These are phyloP conservation scores for Hondaea fermentalgiana DNA, from an alignment of 108 stramenopile species.

Conservation along the genomic window DNA sequence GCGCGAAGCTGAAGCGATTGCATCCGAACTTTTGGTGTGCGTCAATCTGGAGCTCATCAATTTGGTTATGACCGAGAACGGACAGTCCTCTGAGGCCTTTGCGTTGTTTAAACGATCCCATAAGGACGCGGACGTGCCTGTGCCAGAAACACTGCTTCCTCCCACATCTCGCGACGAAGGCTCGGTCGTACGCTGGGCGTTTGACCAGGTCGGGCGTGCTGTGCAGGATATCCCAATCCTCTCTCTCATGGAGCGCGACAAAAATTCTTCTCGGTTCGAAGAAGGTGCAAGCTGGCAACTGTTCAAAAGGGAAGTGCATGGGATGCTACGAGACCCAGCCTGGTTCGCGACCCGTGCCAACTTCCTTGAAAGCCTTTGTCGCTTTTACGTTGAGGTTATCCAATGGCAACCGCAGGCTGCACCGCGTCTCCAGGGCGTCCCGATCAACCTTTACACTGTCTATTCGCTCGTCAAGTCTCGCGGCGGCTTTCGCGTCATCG, in stretches of 20 bases:
- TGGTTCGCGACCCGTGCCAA: not conserved
- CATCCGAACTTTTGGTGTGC: not conserved
- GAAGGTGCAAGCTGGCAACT: not conserved
- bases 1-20: not conserved
- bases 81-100: not conserved
- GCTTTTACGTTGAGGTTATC: not conserved
- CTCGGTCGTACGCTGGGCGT: not conserved
- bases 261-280: not conserved
- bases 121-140: not conserved
- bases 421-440: not conserved
- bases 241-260: not conserved
- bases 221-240: not conserved
- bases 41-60: not conserved
- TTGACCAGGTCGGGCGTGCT: not conserved
- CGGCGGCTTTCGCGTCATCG: not conserved
- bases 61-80: not conserved
- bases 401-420: not conserved
- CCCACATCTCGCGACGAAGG: not conserved
- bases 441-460: conserved; percentile 1
- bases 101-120: not conserved
- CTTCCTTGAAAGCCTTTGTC: not conserved
- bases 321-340: not conserved
- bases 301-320: not conserved
- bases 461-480: not conserved
- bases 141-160: not conserved